These are phyloP conservation scores for Leccinum disarticulatum DNA, from an alignment of 768 basidiomycete species.

Conservation along the genomic window DNA sequence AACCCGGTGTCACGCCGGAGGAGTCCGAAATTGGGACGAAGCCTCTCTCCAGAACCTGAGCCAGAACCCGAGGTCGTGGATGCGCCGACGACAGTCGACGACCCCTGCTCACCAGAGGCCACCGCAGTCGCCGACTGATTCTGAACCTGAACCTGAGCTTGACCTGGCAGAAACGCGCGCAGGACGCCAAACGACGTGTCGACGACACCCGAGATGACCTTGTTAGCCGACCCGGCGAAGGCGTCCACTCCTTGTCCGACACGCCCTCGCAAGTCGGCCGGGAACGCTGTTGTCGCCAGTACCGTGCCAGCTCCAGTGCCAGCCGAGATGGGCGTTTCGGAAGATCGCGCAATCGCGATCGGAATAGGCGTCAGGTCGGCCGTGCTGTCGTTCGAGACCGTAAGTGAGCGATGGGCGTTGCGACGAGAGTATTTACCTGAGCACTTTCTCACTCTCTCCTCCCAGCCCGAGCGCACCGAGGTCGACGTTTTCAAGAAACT, in stretches of 20 bases:
- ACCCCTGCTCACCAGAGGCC: too few species aligned
- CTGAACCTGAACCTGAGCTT: slow-evolving; percentile 1
- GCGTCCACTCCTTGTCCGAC: slow-evolving; percentile 81
- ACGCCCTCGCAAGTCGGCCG: slow-evolving; percentile 62
- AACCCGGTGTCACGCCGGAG: slow-evolving; percentile 76
- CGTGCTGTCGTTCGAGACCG: slow-evolving; percentile 45
- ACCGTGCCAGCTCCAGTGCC: slow-evolving; percentile 15
- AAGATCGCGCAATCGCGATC: slow-evolving; percentile 47
- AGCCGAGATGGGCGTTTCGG: slow-evolving; percentile 39
- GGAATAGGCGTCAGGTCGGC: slow-evolving; percentile 83
- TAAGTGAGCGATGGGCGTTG: neutral
- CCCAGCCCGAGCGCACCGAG: slow-evolving; percentile 66
- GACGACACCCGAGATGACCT: slow-evolving; percentile 79
- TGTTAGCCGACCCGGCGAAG: slow-evolving; percentile 79
- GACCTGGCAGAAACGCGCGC: slow-evolving; percentile 66
- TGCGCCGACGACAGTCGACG: neutral
- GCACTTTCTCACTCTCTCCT: slow-evolving; percentile 55
- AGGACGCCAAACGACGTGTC: slow-evolving; percentile 89
- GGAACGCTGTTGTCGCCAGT: slow-evolving; percentile 30
- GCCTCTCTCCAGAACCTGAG: slow-evolving; percentile 19
- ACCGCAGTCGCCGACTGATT: too few species aligned
- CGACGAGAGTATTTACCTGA: slow-evolving; percentile 45
- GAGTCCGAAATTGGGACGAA: slow-evolving; percentile 58
- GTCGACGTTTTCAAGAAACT: slow-evolving; percentile 95
- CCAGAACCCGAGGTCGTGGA: neutral